A percentile compares a stretch with the other conserved stretches of the same genome.
phyloP scores from a whole-genome alignment of 441 rosid genomes.

The Dalechampia spathulata region DNA sequence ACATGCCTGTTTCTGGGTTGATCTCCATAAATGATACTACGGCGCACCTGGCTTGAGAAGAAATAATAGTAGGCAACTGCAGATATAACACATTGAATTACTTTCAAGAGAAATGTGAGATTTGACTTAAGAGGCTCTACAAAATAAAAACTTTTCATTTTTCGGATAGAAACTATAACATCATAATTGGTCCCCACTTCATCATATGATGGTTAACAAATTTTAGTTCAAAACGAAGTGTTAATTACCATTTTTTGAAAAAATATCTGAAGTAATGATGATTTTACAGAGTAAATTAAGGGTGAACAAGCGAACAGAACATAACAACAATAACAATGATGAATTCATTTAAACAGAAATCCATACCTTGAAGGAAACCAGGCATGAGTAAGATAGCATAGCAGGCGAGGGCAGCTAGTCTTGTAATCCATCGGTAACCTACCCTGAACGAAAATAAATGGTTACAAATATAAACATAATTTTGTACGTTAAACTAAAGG shows the following conservation, averaged over 20 bases:
- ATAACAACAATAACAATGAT: background rate
- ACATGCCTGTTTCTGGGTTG: constrained; percentile 89
- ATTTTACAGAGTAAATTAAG: no score
- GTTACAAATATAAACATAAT: constrained; percentile 18
- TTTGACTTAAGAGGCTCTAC: no score
- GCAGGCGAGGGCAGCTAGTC: constrained; percentile 41
- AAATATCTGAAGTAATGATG: no score
- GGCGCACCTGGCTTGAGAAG: constrained; percentile 68
- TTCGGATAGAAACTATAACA: no score
- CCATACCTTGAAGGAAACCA: constrained; percentile 87
- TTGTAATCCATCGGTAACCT: constrained; percentile 77
- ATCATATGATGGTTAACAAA: no score
- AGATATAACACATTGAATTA: constrained; percentile 20
- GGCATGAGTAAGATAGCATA: constrained; percentile 77
- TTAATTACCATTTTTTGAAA: no score
- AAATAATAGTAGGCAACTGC: constrained; percentile 86
- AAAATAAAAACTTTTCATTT: no score
- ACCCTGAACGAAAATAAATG: constrained; percentile 56
- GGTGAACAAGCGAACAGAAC: no score
- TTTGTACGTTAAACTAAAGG: no score
- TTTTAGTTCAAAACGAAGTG: no score
- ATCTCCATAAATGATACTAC: constrained; percentile 87
- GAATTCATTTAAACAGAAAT: constrained; percentile 6
- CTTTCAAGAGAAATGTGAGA: no score
- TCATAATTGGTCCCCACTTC: no score